Percentiles rank a stretch among this genome's conserved stretches.
These are phyloP conservation scores for Penicillium oxalicum DNA, from an alignment of 2,329 filamentous ascomycete species.

Conservation along the genomic window DNA sequence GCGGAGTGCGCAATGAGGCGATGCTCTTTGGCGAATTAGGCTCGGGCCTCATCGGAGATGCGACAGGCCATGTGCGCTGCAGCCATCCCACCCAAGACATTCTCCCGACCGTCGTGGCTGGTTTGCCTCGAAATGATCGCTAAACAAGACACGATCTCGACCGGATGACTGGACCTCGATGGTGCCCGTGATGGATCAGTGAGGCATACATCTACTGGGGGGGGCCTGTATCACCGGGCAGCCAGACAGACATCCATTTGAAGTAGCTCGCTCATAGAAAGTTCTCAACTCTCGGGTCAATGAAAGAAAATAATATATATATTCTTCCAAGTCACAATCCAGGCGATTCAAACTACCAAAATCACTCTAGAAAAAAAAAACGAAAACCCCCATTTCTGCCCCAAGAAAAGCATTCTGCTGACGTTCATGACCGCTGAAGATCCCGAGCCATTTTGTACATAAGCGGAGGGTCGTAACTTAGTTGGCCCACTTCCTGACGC, in stretches of 20 bases:
- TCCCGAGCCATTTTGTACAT: conserved; percentile 1
- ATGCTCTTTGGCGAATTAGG: conserved; percentile 34
- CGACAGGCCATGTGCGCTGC: conserved; percentile 34
- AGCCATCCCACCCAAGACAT: conserved; percentile 39
- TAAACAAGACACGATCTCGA: not conserved
- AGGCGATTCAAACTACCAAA: too few species aligned
- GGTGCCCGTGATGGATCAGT: too few species aligned
- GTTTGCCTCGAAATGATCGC: conserved; percentile 17
- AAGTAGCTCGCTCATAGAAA: too few species aligned
- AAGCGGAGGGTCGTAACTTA: conserved; percentile 12
- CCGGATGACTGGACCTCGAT: not conserved
- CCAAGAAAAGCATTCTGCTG: too few species aligned
- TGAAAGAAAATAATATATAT: too few species aligned
- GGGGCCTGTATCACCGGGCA: too few species aligned
- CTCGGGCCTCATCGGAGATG: conserved; percentile 12
- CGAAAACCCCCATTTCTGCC: too few species aligned
- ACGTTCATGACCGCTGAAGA: not conserved
- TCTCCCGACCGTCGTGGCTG: conserved; percentile 36
- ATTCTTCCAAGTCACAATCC: too few species aligned
- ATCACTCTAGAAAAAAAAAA: too few species aligned
- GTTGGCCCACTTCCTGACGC: conserved; percentile 14
- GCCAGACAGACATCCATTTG: too few species aligned
- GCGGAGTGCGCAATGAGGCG: conserved; percentile 44
- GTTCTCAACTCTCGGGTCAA: too few species aligned
- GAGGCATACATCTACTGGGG: too few species aligned